Conservation (phyloP, 495 filamentous ascomycete genomes). For the Aspergillus bridgeri region DNA sequence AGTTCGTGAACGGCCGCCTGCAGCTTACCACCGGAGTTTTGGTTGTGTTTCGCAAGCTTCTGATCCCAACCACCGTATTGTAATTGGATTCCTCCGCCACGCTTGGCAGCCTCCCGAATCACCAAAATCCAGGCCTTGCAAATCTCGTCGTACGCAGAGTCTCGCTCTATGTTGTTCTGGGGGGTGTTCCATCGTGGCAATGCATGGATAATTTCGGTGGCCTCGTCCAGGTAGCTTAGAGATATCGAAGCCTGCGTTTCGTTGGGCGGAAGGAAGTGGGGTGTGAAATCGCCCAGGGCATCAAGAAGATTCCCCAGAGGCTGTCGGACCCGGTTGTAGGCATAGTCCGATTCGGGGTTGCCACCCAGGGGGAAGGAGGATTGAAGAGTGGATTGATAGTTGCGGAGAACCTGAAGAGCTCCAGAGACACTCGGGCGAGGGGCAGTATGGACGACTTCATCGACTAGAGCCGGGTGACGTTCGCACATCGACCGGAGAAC, state of each 20-base stretch:
- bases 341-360: slow-evolving; percentile 81
- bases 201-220: slow-evolving; percentile 83
- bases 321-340: slow-evolving; percentile 88
- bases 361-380: slow-evolving; percentile 85
- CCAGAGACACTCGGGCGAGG: slow-evolving; percentile 80
- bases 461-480: slow-evolving; percentile 69
- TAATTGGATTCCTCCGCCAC: slow-evolving; percentile 83
- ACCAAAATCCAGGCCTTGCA: slow-evolving; percentile 90
- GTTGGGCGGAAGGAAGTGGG: slow-evolving; percentile 89
- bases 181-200: slow-evolving; percentile 84
- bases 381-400: slow-evolving; percentile 73
- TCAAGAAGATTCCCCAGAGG: slow-evolving; percentile 78
- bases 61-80: slow-evolving; percentile 95
- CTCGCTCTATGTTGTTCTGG: slow-evolving; percentile 84
- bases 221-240: slow-evolving; percentile 80
- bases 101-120: slow-evolving; percentile 85
- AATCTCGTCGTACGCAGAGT: slow-evolving; percentile 94
- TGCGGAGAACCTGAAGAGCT: slow-evolving; percentile 71
- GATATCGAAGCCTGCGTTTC: slow-evolving; percentile 77
- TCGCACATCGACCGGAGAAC: slow-evolving; percentile 86
- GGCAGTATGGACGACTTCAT: slow-evolving; percentile 80
- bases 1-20: slow-evolving; percentile 77
- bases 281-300: slow-evolving; percentile 87
- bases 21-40: slow-evolving; percentile 78
- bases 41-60: slow-evolving; percentile 82